These are phyloP conservation scores for Hippophae tibetana DNA, from an alignment of 306 rosid genomes.

Conservation along the genomic window DNA sequence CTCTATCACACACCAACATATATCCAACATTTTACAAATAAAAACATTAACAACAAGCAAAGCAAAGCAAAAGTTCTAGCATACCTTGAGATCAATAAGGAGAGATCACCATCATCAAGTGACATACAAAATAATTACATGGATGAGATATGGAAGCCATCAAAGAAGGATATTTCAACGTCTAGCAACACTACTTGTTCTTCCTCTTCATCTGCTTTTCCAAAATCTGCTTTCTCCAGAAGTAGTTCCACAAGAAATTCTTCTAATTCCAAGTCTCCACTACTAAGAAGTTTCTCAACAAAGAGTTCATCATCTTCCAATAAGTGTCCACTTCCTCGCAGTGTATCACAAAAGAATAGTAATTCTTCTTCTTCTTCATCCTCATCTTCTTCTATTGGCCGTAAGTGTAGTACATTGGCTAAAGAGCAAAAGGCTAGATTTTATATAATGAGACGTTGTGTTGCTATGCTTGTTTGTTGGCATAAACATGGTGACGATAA, in stretches of 20 bases:
- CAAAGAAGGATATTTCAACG: conserved; percentile 59
- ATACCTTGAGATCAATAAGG: not conserved
- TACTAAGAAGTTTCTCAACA: conserved; percentile 54
- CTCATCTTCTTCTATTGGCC: conserved; percentile 38
- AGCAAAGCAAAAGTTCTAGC: not conserved
- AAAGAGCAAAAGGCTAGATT: conserved; percentile 92
- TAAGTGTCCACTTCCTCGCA: conserved; percentile 42
- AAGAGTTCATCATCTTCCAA: conserved; percentile 22
- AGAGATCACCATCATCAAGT: not conserved
- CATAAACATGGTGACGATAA: conserved; percentile 72
- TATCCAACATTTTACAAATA: not conserved
- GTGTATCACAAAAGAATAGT: conserved; percentile 52
- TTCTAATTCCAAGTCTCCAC: conserved; percentile 48
- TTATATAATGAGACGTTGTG: conserved; percentile 87
- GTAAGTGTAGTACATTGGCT: conserved; percentile 65
- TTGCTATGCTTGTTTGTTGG: conserved; percentile 96
- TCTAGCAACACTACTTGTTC: not conserved
- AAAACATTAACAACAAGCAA: not conserved
- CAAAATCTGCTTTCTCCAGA: conserved; percentile 50
- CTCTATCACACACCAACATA: not conserved
- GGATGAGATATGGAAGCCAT: conserved; percentile 81
- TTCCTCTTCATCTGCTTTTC: conserved; percentile 12
- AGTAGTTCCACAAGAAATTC: conserved; percentile 58
- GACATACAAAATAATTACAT: conserved; percentile 6
- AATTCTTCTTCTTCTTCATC: not conserved